Evolutionary conservation across 495 filamentous ascomycete species (phyloP), one percentile per base, ranked within the genome.

Genomic region (Aspergillus steynii): DNA sequence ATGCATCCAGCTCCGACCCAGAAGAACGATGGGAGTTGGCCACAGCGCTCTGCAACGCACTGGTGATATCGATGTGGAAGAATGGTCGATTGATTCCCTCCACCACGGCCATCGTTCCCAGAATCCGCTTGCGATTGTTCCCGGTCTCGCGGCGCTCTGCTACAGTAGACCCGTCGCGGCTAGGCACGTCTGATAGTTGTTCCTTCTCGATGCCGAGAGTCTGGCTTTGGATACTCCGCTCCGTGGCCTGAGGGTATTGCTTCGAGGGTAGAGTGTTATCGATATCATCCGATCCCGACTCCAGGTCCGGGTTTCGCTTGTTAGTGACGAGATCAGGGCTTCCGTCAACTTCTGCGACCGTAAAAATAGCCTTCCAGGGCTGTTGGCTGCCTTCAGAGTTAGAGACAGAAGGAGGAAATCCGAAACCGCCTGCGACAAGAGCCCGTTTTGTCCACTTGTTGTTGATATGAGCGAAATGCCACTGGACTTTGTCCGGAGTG

Each of bases 371-470:
- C 72, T 93, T 93, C 94, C 94, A 98, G 27, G 90, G 85, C 58
- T 85, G 79, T 65, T 86, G 78, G 0, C 79, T 77, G 2, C 81
- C 79, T 9, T 73, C 76, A 4, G 79, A 70, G 20, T 80, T 75
- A 27, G 92, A 89, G 9, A 42, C 37, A 14, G 37, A 42, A 10
- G 86, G 83, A 3, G 94, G 92, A 74, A 88, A 96, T 1, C 95
- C 95, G 74, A 99, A 99, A 37, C 96, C 94, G 8, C 90, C 96
- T 20, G 89, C 84, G 25, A 88, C 88, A 26, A 99, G 88, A 15
- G 90, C 95, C 12, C 95, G 90, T 77, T 98, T 99, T 29, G 95
- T 95, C 95, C 95, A 99, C 58, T 93, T 87, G 80, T 96, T 98
- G 80, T 88, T 94, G 81, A 99, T 90, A 76, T 88, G 88, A 14